Percentiles rank a stretch among this genome's conserved stretches.
Conservation (phyloP, 306 rosid species). For the Luffa acutangula region DNA sequence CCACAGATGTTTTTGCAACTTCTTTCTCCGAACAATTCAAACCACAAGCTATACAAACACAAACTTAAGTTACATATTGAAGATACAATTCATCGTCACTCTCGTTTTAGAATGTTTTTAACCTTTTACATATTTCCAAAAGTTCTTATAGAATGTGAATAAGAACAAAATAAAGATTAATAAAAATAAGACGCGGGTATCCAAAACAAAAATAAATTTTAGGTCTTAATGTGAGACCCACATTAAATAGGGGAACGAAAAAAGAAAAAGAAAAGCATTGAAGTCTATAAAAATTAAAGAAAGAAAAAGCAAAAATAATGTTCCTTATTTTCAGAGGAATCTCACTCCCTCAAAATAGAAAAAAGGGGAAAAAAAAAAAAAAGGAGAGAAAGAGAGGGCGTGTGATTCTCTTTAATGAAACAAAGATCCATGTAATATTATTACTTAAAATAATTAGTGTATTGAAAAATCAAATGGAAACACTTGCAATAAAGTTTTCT, state of each 20-base stretch:
- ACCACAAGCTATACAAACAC: too few species aligned
- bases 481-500: not conserved
- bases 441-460: not conserved
- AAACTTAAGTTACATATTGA: too few species aligned
- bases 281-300: not conserved
- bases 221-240: not conserved
- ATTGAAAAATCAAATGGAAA: not conserved
- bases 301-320: slow-evolving; percentile 3
- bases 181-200: too few species aligned
- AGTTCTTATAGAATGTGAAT: not conserved
- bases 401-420: not conserved
- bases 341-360: not conserved
- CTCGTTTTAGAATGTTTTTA: not conserved
- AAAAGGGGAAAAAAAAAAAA: not conserved
- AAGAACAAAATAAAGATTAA: not conserved
- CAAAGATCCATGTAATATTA: not conserved
- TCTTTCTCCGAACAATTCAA: too few species aligned
- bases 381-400: not conserved
- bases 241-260: not conserved
- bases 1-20: too few species aligned
- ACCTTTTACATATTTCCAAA: not conserved
- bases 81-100: not conserved
- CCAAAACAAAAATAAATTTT: not conserved
- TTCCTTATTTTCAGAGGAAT: not conserved
- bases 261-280: not conserved